A percentile compares a stretch with the other conserved stretches of the same genome.
These are phyloP conservation scores for Rhizopogon rudus DNA, from an alignment of 768 basidiomycete species.

Conservation along the genomic window DNA sequence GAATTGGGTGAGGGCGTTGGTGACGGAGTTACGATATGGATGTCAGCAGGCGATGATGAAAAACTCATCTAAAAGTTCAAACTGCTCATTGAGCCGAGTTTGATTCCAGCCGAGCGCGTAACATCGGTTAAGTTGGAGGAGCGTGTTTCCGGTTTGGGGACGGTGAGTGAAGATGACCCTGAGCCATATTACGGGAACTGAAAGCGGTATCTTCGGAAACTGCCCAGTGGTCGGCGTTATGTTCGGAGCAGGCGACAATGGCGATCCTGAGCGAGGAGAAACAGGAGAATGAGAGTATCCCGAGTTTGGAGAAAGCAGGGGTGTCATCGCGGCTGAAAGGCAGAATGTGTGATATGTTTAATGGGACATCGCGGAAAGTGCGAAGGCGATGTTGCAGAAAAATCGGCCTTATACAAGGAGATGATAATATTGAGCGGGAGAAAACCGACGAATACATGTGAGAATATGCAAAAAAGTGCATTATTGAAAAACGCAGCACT, in stretches of 20 bases:
- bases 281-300: conserved; percentile 28
- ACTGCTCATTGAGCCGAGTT: too few relatives aligned
- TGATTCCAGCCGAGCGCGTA: too few relatives aligned
- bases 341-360: not conserved
- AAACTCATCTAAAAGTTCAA: too few relatives aligned
- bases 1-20: conserved; percentile 53
- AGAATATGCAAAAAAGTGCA: not conserved
- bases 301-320: conserved; percentile 31
- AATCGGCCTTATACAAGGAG: too few relatives aligned
- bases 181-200: conserved; percentile 11
- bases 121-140: too few relatives aligned
- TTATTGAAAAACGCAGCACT: conserved; percentile 8
- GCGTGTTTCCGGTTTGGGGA: not conserved
- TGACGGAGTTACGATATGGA: conserved; percentile 26
- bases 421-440: not conserved
- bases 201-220: conserved; percentile 1
- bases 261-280: conserved; percentile 19
- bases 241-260: conserved; percentile 13
- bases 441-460: not conserved
- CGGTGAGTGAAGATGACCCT: conserved; percentile 2
- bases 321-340: conserved; percentile 21
- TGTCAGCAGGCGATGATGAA: conserved; percentile 14
- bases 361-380: not conserved
- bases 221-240: conserved; percentile 11
- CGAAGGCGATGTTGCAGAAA: too few relatives aligned